These are phyloP conservation scores for Verticillium longisporum DNA, from an alignment of 2,329 filamentous ascomycete genomes.

Conservation along the genomic window DNA sequence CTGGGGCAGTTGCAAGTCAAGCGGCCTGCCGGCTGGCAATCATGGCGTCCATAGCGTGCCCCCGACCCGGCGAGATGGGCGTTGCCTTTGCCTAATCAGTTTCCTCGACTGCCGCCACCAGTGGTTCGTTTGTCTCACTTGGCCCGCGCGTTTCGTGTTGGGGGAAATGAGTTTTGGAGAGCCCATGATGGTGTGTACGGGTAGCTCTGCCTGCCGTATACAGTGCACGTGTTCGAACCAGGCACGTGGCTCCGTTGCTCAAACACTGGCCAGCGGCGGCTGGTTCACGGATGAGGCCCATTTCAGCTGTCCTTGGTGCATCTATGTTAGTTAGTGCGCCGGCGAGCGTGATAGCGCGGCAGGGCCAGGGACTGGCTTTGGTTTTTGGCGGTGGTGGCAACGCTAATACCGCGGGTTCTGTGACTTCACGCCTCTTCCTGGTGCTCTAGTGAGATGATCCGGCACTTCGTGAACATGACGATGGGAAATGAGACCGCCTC, in stretches of 20 bases:
- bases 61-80: neutral
- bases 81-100: neutral
- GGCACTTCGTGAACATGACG: neutral
- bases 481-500: neutral
- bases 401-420: neutral
- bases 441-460: neutral
- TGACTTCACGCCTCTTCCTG: neutral
- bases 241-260: neutral
- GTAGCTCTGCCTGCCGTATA: neutral
- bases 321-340: neutral
- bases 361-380: neutral
- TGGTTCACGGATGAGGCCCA: neutral
- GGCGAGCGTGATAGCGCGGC: neutral
- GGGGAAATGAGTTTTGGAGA: neutral
- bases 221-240: neutral
- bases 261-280: neutral
- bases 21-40: neutral
- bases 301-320: neutral
- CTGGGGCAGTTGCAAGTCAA: no score
- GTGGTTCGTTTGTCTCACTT: neutral
- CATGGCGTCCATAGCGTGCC: neutral
- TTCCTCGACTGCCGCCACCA: neutral
- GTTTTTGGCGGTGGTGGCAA: neutral
- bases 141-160: neutral
- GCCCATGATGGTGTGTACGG: neutral